Percentiles rank a stretch among this genome's conserved stretches.
Conservation (phyloP, 345 rosid species). For the Triadica sebifera region DNA sequence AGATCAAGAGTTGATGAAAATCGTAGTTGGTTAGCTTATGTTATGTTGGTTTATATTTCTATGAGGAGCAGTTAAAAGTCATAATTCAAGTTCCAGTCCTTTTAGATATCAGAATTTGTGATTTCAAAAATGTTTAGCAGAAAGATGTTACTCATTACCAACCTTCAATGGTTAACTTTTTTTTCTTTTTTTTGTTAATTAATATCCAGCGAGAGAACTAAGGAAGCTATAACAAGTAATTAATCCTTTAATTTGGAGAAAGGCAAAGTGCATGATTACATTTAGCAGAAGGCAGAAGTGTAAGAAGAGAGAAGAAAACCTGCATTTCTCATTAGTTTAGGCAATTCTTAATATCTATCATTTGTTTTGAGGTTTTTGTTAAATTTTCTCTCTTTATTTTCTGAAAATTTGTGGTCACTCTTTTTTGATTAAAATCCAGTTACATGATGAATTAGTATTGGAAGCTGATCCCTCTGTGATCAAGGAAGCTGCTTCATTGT, state of each 20-base stretch:
- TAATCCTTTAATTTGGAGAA: background rate
- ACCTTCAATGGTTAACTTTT: background rate
- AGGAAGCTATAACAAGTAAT: background rate
- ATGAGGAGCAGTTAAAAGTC: background rate
- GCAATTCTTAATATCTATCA: constrained; percentile 1
- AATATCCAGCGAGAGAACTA: background rate
- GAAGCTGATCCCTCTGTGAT: constrained; percentile 72
- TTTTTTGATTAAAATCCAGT: constrained; percentile 44
- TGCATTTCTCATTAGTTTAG: background rate
- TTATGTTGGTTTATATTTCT: background rate
- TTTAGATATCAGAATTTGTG: background rate
- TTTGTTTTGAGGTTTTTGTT: background rate
- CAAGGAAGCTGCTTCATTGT: constrained; percentile 70
- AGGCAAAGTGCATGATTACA: background rate
- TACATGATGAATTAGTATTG: constrained; percentile 89
- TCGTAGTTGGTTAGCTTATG: background rate
- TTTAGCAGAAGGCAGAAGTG: background rate
- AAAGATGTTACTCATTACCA: background rate
- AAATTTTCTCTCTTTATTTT: background rate
- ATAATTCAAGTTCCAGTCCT: background rate
- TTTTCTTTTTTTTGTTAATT: background rate
- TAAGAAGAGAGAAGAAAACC: background rate
- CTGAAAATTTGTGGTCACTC: constrained; percentile 5
- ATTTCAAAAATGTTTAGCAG: background rate
- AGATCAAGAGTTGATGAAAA: constrained; percentile 1